Evolutionary conservation across 2,329 filamentous ascomycete species (phyloP).

Genomic region (Aspergillus persii): DNA sequence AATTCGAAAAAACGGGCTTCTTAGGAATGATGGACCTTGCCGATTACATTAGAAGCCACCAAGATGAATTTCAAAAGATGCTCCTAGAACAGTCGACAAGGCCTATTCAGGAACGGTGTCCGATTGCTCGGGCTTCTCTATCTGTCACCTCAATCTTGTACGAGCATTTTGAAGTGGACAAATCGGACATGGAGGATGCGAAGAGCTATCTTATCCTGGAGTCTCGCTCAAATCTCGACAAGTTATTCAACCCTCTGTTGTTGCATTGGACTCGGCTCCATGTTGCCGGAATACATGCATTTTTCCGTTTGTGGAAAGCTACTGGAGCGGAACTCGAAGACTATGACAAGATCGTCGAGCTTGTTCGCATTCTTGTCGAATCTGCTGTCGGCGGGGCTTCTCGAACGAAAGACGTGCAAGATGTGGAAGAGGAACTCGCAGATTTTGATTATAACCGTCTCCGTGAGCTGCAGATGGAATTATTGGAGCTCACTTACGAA

Average conservation of each 20-base stretch:
- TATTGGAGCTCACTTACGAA: slow-evolving; percentile 87
- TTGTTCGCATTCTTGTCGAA: slow-evolving; percentile 85
- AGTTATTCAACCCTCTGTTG: slow-evolving; percentile 79
- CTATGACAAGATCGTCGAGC: slow-evolving; percentile 88
- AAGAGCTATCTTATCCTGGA: slow-evolving; percentile 74
- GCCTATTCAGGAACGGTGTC: slow-evolving; percentile 71
- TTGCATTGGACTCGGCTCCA: slow-evolving; percentile 93
- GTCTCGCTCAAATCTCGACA: slow-evolving; percentile 74
- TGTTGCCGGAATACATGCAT: slow-evolving; percentile 78
- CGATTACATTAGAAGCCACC: slow-evolving; percentile 87
- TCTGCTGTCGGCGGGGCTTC: slow-evolving; percentile 80
- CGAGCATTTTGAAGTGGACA: slow-evolving; percentile 93
- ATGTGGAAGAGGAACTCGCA: slow-evolving; percentile 83
- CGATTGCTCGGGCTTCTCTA: slow-evolving; percentile 80
- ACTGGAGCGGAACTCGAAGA: slow-evolving; percentile 82
- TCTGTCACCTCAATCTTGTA: slow-evolving; percentile 85
- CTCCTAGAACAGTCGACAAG: slow-evolving; percentile 82
- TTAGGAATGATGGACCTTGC: slow-evolving; percentile 97
- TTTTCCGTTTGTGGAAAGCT: slow-evolving; percentile 89
- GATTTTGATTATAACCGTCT: slow-evolving; percentile 78
- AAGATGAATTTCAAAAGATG: slow-evolving; percentile 89
- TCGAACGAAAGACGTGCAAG: slow-evolving; percentile 77
- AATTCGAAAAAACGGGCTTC: slow-evolving; percentile 84
- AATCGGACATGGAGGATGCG: slow-evolving; percentile 73
- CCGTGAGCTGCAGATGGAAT: slow-evolving; percentile 86